phyloP scores from a whole-genome alignment of 1,284 basidiomycete species.

The Violaceomyces palustris region DNA sequence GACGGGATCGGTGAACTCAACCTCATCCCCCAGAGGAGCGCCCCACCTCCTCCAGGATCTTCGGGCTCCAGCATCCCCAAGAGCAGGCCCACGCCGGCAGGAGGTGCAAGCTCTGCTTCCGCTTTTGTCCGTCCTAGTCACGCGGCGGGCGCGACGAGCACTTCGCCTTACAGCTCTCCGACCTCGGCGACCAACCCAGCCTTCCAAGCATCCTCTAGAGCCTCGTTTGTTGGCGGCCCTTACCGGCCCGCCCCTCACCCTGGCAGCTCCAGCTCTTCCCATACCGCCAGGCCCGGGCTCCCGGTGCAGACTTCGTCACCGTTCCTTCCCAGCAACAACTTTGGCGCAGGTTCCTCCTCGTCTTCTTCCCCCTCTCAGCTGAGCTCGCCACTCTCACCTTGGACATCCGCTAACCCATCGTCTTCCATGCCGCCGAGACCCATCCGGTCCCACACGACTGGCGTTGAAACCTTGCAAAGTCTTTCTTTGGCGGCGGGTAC shows the following conservation, averaged over 20 bases:
- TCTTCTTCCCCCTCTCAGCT: conserved; percentile 10
- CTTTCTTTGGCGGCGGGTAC: conserved; percentile 1
- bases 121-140: too few species aligned
- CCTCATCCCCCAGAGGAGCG: conserved; percentile 43
- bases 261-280: too few species aligned
- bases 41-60: conserved; percentile 26
- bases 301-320: conserved; percentile 15
- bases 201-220: too few species aligned
- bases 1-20: conserved; percentile 26
- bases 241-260: too few species aligned
- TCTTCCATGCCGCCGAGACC: conserved; percentile 19
- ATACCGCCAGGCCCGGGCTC: conserved; percentile 11
- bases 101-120: too few species aligned
- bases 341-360: conserved; percentile 5
- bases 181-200: too few species aligned
- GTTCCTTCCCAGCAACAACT: not conserved
- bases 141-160: too few species aligned
- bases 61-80: conserved; percentile 1
- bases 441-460: conserved; percentile 29
- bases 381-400: conserved; percentile 7
- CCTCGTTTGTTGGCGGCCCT: too few species aligned
- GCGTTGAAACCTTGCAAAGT: conserved; percentile 16
- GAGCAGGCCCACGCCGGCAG: too few species aligned
- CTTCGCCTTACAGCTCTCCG: too few species aligned
- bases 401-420: conserved; percentile 8